These are phyloP conservation scores for Amesomyces nigricolor DNA, from an alignment of 2,329 filamentous ascomycete genomes.

Conservation along the genomic window DNA sequence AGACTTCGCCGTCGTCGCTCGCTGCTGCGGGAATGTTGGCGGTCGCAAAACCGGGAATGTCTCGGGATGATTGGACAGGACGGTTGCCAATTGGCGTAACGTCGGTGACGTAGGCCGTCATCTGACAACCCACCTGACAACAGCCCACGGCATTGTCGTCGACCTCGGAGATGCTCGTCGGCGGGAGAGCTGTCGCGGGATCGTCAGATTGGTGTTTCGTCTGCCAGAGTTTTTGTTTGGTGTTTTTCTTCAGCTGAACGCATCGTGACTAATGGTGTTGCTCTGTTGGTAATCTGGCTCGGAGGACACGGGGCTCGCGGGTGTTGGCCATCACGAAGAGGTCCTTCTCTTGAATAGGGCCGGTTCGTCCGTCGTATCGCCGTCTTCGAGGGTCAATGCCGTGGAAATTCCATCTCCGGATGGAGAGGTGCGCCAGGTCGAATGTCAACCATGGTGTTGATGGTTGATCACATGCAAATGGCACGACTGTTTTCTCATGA, in stretches of 20 bases:
- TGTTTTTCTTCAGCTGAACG: neutral
- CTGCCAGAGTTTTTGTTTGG: neutral
- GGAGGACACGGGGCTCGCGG: too few species aligned
- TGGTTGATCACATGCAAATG: neutral
- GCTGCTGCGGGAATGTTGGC: neutral
- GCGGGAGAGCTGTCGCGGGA: neutral
- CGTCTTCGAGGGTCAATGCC: neutral
- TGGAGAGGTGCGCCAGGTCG: neutral
- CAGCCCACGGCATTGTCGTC: too few species aligned
- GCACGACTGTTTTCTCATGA: neutral
- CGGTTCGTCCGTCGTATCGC: too few species aligned
- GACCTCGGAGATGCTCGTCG: too few species aligned
- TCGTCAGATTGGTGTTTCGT: neutral
- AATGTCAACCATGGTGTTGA: neutral
- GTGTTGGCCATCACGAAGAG: too few species aligned
- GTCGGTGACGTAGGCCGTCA: slow-evolving; percentile 18
- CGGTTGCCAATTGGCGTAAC: neutral
- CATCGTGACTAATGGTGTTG: too few species aligned
- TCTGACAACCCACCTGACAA: slow-evolving; percentile 10
- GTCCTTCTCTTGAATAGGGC: too few species aligned
- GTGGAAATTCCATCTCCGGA: neutral
- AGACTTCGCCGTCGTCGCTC: neutral
- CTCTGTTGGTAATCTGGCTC: too few species aligned
- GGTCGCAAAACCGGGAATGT: neutral
- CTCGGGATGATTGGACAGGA: slow-evolving; percentile 6